Evolutionary conservation across 257 asterid genomes (phyloP).

Genomic region (Nemophila menziesii): DNA sequence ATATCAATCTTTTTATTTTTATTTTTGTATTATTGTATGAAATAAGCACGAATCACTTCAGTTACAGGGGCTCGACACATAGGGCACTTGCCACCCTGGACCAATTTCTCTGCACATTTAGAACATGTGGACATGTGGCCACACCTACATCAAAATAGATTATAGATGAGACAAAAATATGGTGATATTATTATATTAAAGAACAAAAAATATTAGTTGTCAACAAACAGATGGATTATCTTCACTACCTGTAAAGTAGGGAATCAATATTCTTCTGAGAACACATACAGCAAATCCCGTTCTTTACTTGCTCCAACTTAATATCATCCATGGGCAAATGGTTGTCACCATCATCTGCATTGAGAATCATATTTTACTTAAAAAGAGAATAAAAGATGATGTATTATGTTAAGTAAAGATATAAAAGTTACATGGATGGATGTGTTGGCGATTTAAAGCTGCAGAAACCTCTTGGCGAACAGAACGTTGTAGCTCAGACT

Average conservation of each 20-base stretch:
- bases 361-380: not conserved
- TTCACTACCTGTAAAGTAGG: constrained; percentile 68
- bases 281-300: constrained; percentile 82
- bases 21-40: constrained; percentile 14
- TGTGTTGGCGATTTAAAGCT: constrained; percentile 46
- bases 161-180: not conserved
- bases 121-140: constrained; percentile 94
- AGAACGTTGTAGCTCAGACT: constrained; percentile 56
- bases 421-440: constrained; percentile 34
- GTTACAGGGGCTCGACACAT: constrained; percentile 40
- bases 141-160: constrained; percentile 38
- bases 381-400: not conserved
- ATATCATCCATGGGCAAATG: constrained; percentile 24
- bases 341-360: constrained; percentile 23
- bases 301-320: constrained; percentile 59
- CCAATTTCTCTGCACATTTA: constrained; percentile 41
- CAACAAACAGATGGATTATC: not conserved
- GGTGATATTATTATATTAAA: too few relatives aligned
- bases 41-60: constrained; percentile 37
- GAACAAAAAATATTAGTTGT: too few relatives aligned
- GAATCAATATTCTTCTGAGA: constrained; percentile 48
- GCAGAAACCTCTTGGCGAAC: constrained; percentile 75
- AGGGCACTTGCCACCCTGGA: constrained; percentile 38
- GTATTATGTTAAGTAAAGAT: too few relatives aligned
- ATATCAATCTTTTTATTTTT: not conserved